Conservation (phyloP, 75 land plant species). For the Pinus albicaulis region DNA sequence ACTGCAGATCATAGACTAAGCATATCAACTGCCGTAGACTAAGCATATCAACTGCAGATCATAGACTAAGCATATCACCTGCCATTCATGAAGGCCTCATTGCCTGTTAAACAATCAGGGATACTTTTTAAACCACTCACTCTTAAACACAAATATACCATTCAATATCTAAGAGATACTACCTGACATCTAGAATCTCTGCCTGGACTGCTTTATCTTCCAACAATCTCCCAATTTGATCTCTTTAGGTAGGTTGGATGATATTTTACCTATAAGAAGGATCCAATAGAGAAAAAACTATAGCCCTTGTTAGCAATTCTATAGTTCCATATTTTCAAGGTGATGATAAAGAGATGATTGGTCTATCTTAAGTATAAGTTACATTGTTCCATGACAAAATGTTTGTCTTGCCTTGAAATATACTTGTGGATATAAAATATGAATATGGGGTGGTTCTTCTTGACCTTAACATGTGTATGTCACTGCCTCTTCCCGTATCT, state of each 20-base stretch:
- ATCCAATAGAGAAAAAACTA: background rate
- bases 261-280: background rate
- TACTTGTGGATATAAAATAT: background rate
- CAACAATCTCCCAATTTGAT: background rate
- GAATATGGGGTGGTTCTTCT: background rate
- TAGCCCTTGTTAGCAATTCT: background rate
- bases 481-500: background rate
- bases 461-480: background rate
- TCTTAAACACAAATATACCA: background rate
- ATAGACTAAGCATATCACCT: too few relatives aligned
- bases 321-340: background rate
- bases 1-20: too few relatives aligned
- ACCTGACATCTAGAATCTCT: background rate
- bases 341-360: background rate
- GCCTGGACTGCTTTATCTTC: background rate
- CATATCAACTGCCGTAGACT: too few relatives aligned
- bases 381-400: background rate
- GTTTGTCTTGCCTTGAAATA: background rate
- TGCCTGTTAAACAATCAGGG: too few relatives aligned
- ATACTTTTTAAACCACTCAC: too few relatives aligned
- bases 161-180: background rate
- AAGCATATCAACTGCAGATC: too few relatives aligned
- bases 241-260: background rate
- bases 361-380: background rate
- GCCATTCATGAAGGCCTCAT: too few relatives aligned